Percentiles rank a stretch among this genome's conserved stretches.
phyloP scores from a whole-genome alignment of 495 filamentous ascomycete species.

The Aspergillus avenaceus region DNA sequence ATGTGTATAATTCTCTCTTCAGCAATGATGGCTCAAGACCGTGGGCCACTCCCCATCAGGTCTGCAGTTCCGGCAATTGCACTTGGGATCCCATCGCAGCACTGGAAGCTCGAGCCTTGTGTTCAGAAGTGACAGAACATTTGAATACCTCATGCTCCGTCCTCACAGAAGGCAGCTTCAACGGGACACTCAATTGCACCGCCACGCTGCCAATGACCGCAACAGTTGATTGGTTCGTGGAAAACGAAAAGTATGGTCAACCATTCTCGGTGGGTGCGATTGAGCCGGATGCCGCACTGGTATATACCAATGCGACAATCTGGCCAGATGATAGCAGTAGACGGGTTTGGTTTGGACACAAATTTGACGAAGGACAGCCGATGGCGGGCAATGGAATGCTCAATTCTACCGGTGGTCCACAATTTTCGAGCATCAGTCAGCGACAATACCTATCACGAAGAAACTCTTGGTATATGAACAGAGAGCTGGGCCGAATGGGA shows the following conservation, averaged over 20 bases:
- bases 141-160: not conserved
- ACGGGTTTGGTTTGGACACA: not conserved
- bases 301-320: not conserved
- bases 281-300: not conserved
- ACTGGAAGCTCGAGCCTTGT: slow-evolving; percentile 2
- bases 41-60: slow-evolving; percentile 9
- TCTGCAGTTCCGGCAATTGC: slow-evolving; percentile 10
- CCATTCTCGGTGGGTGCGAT: no score
- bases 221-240: not conserved
- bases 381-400: slow-evolving; percentile 9
- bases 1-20: slow-evolving; percentile 10
- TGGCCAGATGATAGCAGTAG: not conserved
- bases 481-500: not conserved
- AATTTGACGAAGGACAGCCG: not conserved
- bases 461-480: slow-evolving; percentile 1
- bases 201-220: not conserved
- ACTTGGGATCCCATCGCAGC: slow-evolving; percentile 11
- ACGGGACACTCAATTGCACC: not conserved
- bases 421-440: slow-evolving; percentile 3
- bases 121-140: slow-evolving; percentile 4
- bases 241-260: no score
- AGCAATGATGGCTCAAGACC: not conserved
- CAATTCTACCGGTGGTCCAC: slow-evolving; percentile 4
- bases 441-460: not conserved
- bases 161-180: no score